These are phyloP conservation scores for Exophiala aquamarina DNA, from an alignment of 2,329 filamentous ascomycete species.

Conservation along the genomic window DNA sequence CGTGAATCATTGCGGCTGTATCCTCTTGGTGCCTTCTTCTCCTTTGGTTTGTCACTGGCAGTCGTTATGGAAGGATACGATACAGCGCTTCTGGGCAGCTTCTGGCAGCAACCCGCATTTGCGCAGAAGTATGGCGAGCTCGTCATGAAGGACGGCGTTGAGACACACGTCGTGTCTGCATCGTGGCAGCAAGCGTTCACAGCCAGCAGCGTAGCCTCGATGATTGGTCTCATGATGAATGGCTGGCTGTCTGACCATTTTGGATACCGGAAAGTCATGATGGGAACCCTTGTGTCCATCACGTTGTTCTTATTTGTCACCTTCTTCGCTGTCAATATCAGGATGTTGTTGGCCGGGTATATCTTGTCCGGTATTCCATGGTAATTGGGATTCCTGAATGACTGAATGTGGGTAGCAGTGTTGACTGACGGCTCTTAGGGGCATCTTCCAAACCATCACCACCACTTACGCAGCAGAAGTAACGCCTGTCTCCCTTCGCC, in stretches of 20 bases:
- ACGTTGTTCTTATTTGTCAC: constrained; percentile 51
- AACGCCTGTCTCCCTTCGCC: constrained; percentile 27
- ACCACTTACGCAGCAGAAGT: constrained; percentile 35
- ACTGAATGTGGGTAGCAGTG: too few relatives aligned
- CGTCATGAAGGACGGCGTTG: constrained; percentile 26
- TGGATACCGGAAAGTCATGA: constrained; percentile 53
- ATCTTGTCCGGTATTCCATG: constrained; percentile 52
- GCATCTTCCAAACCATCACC: constrained; percentile 46
- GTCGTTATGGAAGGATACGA: constrained; percentile 79
- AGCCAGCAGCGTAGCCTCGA: constrained; percentile 33
- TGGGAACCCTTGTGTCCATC: constrained; percentile 47
- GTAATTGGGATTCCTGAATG: constrained; percentile 30
- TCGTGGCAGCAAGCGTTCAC: constrained; percentile 35
- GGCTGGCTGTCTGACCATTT: constrained; percentile 53
- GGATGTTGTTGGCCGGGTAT: constrained; percentile 49
- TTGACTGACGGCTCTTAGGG: constrained; percentile 54
- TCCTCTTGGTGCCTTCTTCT: constrained; percentile 83
- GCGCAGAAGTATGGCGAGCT: constrained; percentile 33
- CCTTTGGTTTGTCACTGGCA: constrained; percentile 81
- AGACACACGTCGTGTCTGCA: constrained; percentile 30
- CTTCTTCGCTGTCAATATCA: constrained; percentile 51
- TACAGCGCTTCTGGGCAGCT: constrained; percentile 56
- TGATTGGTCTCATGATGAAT: constrained; percentile 52
- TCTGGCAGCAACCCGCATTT: constrained; percentile 31
- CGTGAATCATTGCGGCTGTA: constrained; percentile 77